These are phyloP conservation scores for Elaeagnus macrophylla DNA, from an alignment of 306 rosid genomes.

Conservation along the genomic window DNA sequence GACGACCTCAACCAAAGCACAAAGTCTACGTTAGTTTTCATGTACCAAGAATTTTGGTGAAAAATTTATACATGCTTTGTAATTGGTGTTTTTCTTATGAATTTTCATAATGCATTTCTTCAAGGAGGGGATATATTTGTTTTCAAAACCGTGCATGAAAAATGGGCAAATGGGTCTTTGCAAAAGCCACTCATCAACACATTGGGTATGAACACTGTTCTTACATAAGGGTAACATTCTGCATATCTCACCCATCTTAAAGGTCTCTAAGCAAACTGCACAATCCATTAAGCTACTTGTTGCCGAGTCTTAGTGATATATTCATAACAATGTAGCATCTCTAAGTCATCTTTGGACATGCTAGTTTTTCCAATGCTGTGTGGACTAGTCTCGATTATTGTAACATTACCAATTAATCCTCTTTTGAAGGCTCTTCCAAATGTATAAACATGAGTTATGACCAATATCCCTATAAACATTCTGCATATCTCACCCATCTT, in stretches of 20 bases:
- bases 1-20: too few species aligned
- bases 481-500: constrained; percentile 47
- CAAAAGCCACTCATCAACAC: constrained; percentile 60
- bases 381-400: constrained; percentile 5
- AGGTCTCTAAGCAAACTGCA: constrained; percentile 63
- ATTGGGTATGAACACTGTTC: constrained; percentile 54
- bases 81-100: too few species aligned
- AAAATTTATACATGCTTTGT: too few species aligned
- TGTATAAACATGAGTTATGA: constrained; percentile 34
- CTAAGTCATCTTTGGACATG: constrained; percentile 40
- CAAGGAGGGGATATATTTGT: too few species aligned
- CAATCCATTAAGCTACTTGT: constrained; percentile 37
- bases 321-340: constrained; percentile 56
- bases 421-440: constrained; percentile 32
- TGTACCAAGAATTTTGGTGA: too few species aligned
- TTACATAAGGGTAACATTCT: constrained; percentile 45
- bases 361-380: constrained; percentile 15
- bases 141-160: too few species aligned
- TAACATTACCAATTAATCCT: constrained; percentile 4
- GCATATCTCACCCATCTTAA: constrained; percentile 48
- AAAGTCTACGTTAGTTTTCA: too few species aligned
- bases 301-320: constrained; percentile 27
- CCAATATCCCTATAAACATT: constrained; percentile 28
- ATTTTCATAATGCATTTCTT: too few species aligned
- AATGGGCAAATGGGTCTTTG: constrained; percentile 46